Evolutionary conservation across 2,329 filamentous ascomycete genomes (phyloP).

Genomic region (Fusarium sacchari): DNA sequence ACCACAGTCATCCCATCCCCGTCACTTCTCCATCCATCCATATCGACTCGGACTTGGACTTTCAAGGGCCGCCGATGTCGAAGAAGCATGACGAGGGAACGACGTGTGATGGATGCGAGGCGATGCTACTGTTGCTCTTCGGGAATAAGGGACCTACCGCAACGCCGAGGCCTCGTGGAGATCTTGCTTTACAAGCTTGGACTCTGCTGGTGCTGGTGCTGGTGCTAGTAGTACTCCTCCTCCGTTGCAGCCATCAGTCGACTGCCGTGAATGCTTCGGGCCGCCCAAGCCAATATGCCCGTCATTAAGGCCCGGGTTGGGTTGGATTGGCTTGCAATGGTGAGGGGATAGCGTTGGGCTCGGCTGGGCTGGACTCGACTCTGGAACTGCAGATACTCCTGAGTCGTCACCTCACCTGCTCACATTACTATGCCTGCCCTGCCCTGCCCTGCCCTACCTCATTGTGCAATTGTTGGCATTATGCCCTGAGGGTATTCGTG

Average conservation of each 20-base stretch:
- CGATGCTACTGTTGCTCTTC: conserved; percentile 8
- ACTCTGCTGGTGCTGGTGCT: neutral
- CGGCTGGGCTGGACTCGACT: neutral
- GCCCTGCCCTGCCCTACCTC: neutral
- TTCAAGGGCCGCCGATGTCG: neutral
- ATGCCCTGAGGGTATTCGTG: neutral
- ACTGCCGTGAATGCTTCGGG: conserved; percentile 37
- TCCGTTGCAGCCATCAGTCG: conserved; percentile 19
- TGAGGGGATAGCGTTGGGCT: conserved; percentile 17
- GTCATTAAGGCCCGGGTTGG: conserved; percentile 21
- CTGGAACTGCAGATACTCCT: conserved; percentile 15
- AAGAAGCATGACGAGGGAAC: neutral
- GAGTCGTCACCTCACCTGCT: conserved; percentile 23
- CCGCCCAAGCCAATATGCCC: conserved; percentile 34
- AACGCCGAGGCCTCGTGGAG: conserved; percentile 14
- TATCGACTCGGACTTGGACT: neutral
- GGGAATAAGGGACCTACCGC: conserved; percentile 33
- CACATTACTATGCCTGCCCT: neutral
- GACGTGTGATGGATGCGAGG: neutral
- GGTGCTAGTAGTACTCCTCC: neutral
- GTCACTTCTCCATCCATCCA: neutral
- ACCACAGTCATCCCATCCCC: conserved; percentile 7
- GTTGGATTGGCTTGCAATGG: neutral
- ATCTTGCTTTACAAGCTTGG: conserved; percentile 3
- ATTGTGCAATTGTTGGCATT: neutral